phyloP scores from a whole-genome alignment of 805 yeast genomes.

The Sugiyamaella chiloensis region DNA sequence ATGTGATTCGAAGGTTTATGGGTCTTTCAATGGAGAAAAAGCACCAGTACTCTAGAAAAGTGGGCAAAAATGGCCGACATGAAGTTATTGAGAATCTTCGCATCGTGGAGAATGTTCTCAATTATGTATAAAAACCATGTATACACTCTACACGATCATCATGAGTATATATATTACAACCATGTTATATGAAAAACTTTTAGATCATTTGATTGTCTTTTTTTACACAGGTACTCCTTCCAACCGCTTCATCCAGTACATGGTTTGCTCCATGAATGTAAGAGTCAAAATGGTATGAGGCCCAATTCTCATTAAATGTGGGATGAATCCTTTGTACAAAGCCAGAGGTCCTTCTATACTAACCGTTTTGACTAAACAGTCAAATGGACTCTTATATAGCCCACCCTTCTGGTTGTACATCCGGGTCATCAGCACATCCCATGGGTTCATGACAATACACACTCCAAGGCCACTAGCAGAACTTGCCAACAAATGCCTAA shows the following conservation, averaged over 20 bases:
- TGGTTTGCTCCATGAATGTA: constrained; percentile 94
- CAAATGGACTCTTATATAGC: constrained; percentile 80
- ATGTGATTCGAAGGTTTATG: constrained; percentile 28
- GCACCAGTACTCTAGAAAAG: constrained; percentile 26
- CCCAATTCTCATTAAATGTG: constrained; percentile 86
- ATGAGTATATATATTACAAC: too few relatives aligned
- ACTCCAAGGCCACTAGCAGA: constrained; percentile 88
- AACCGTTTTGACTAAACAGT: constrained; percentile 82
- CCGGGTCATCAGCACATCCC: constrained; percentile 93
- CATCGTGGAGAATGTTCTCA: constrained; percentile 16
- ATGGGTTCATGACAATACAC: constrained; percentile 93
- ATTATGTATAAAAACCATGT: constrained; percentile 22
- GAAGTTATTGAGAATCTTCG: constrained; percentile 24
- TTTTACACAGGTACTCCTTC: constrained; percentile 37
- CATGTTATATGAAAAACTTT: too few relatives aligned
- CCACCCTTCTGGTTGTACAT: constrained; percentile 92
- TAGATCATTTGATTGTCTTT: background rate
- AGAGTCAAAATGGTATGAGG: constrained; percentile 88
- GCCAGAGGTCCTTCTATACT: constrained; percentile 81
- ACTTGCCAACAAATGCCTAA: constrained; percentile 68
- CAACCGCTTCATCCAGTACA: constrained; percentile 51
- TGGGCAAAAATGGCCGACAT: constrained; percentile 30
- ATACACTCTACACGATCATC: too few relatives aligned
- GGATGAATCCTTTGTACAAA: constrained; percentile 90
- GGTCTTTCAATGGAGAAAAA: constrained; percentile 25